Conservation (phyloP, 1,284 basidiomycete genomes). For the Leccinum subspadiceum region DNA sequence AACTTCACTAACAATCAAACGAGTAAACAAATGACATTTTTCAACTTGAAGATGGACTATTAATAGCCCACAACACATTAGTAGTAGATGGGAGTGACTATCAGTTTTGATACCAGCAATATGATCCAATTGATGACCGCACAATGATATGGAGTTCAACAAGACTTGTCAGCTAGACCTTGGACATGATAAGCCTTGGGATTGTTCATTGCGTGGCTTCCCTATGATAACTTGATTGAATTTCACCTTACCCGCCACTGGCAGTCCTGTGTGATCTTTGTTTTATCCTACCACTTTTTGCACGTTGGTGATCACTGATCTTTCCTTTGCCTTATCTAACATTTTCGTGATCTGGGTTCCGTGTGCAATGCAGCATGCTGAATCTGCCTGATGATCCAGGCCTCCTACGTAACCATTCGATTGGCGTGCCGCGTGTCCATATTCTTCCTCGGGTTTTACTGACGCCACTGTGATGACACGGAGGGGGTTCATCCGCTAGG, state of each 20-base stretch:
- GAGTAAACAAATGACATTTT: not conserved
- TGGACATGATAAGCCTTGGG: not conserved
- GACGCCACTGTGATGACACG: not conserved
- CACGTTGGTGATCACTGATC: not conserved
- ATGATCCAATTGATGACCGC: not conserved
- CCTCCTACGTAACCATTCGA: not conserved
- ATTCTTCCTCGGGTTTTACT: not conserved
- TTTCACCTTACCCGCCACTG: not conserved
- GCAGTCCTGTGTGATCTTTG: not conserved
- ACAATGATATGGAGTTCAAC: not conserved
- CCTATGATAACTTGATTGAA: not conserved
- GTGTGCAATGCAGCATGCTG: not conserved
- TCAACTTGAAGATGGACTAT: not conserved
- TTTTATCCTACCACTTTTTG: not conserved
- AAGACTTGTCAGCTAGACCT: not conserved
- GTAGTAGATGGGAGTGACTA: not conserved
- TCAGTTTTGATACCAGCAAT: not conserved
- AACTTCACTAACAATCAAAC: not conserved
- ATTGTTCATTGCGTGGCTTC: not conserved
- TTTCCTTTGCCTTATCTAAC: not conserved
- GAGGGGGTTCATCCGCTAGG: not conserved
- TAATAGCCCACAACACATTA: not conserved
- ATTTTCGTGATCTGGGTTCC: not conserved
- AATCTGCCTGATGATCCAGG: not conserved
- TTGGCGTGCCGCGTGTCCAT: too few relatives aligned